Evolutionary conservation across 495 filamentous ascomycete genomes (phyloP).

Genomic region (Trichoderma parareesei): DNA sequence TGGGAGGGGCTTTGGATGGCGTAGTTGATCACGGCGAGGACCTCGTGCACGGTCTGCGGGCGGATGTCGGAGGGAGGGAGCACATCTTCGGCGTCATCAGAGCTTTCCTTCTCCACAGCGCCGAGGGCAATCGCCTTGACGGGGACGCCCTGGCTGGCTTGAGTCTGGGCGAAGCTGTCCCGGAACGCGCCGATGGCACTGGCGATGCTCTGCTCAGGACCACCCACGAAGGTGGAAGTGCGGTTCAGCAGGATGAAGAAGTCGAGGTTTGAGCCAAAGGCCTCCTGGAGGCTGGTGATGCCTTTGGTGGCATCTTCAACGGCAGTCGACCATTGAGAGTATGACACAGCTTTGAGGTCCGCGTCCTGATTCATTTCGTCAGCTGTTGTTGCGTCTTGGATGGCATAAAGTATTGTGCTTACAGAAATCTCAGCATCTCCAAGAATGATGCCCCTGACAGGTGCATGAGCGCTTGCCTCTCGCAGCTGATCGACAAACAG

Average conservation of each 20-base stretch:
- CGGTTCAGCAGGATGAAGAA: slow-evolving; percentile 53
- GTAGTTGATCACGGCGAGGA: slow-evolving; percentile 9
- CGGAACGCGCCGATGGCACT: slow-evolving; percentile 45
- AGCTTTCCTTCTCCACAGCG: slow-evolving; percentile 15
- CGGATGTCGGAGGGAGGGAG: slow-evolving; percentile 5
- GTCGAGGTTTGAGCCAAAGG: slow-evolving; percentile 36
- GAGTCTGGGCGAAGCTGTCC: slow-evolving; percentile 21
- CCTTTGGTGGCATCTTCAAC: slow-evolving; percentile 28
- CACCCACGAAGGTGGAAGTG: slow-evolving; percentile 35
- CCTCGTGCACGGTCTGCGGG: slow-evolving; percentile 3
- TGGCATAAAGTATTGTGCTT: not conserved
- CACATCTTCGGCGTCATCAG: slow-evolving; percentile 4
- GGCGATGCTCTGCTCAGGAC: slow-evolving; percentile 41
- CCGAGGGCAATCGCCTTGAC: slow-evolving; percentile 35
- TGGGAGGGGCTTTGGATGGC: slow-evolving; percentile 6
- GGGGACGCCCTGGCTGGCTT: slow-evolving; percentile 23
- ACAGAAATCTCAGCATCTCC: slow-evolving; percentile 27
- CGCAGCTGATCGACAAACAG: not conserved
- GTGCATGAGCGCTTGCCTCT: slow-evolving; percentile 1
- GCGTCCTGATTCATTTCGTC: slow-evolving; percentile 19
- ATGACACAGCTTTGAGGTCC: slow-evolving; percentile 29
- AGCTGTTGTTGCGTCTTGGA: not conserved
- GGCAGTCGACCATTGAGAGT: slow-evolving; percentile 23
- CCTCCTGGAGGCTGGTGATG: slow-evolving; percentile 22
- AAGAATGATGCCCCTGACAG: slow-evolving; percentile 22